Percentiles rank a stretch among this genome's conserved stretches.
These are phyloP conservation scores for Daucus carota DNA, from an alignment of 129 eudicot species.

Conservation along the genomic window DH1_v3.0 NC_030385.2:30618001-30618500, in stretches of 20 bases:
- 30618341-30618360: not conserved
- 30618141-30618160: not conserved
- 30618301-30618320: constrained; percentile 30
- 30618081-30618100: constrained; percentile 7
- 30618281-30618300: constrained; percentile 31
- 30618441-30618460: constrained; percentile 37
- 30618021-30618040: constrained; percentile 24
- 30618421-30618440: constrained; percentile 7
- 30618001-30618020: constrained; percentile 24
- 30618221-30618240: constrained; percentile 35
- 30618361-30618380: too few species aligned
- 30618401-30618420: not conserved
- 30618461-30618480: constrained; percentile 21
- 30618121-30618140: too few species aligned
- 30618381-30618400: too few species aligned
- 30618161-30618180: not conserved
- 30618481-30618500: constrained; percentile 34
- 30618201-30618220: not conserved
- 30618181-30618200: not conserved
- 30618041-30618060: constrained; percentile 29
- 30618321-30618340: constrained; percentile 19
- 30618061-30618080: constrained; percentile 31
- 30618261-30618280: constrained; percentile 27
- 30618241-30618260: constrained; percentile 42
- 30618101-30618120: not conserved